Conservation (phyloP, 1,284 basidiomycete genomes). For the Tausonia pullulans region DNA sequence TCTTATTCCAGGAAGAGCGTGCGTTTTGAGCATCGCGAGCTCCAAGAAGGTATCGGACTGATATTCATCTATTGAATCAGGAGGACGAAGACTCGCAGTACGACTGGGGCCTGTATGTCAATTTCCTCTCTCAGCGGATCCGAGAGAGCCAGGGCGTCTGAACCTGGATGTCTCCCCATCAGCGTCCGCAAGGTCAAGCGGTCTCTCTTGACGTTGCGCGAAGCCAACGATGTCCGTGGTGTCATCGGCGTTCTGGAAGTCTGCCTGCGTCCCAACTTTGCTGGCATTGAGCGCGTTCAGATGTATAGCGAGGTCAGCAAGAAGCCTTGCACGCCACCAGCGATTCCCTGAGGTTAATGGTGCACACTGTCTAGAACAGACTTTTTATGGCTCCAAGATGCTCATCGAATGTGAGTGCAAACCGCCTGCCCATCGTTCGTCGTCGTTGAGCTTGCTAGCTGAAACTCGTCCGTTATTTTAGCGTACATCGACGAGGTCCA, state of each 20-base stretch:
- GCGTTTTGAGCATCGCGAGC: no score
- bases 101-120: constrained; percentile 56
- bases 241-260: constrained; percentile 84
- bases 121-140: not conserved
- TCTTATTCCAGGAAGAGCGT: no score
- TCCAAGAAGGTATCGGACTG: no score
- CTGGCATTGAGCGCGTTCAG: constrained; percentile 79
- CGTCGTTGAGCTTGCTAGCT: no score
- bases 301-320: constrained; percentile 59
- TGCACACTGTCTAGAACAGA: constrained; percentile 39
- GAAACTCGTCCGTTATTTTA: constrained; percentile 24
- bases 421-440: not conserved
- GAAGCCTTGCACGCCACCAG: not conserved
- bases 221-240: constrained; percentile 59
- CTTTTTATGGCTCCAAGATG: constrained; percentile 77
- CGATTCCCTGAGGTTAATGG: not conserved
- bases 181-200: constrained; percentile 24
- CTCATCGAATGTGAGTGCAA: constrained; percentile 58
- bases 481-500: constrained; percentile 73
- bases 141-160: not conserved
- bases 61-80: not conserved
- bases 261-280: constrained; percentile 88
- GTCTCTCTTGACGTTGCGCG: constrained; percentile 27
- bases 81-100: constrained; percentile 74
- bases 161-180: not conserved